Evolutionary conservation across 257 asterid genomes (phyloP).

Genomic region (Oldenlandia corymbosa): DNA sequence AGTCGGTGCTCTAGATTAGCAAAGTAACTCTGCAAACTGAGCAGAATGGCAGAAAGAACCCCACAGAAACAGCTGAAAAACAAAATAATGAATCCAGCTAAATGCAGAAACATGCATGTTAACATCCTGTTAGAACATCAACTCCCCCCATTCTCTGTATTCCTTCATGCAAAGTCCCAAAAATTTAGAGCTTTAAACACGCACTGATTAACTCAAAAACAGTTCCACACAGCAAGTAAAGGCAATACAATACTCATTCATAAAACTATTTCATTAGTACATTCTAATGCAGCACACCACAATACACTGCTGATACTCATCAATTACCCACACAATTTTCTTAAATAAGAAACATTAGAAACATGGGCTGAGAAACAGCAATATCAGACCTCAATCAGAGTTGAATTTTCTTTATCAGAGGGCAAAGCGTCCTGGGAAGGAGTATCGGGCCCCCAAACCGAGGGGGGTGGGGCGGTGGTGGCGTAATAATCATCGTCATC

Average conservation of each 20-base stretch:
- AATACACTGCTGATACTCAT: not conserved
- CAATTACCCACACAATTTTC: not conserved
- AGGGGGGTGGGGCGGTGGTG: conserved; percentile 82
- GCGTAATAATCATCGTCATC: conserved; percentile 93
- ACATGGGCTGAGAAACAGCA: not conserved
- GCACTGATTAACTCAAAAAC: too few relatives aligned
- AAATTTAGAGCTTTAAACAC: not conserved
- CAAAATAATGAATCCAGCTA: not conserved
- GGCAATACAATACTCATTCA: not conserved
- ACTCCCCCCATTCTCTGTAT: not conserved
- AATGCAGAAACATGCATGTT: not conserved
- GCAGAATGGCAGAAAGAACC: not conserved
- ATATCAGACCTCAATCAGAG: conserved; percentile 52
- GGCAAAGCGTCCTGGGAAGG: conserved; percentile 23
- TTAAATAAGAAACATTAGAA: not conserved
- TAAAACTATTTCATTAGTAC: not conserved
- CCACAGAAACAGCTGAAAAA: conserved; percentile 1
- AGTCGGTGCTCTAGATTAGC: not conserved
- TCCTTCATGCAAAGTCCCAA: not conserved
- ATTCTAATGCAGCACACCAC: not conserved
- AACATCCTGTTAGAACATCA: not conserved
- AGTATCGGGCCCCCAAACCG: conserved; percentile 52
- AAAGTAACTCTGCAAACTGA: not conserved
- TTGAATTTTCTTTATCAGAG: conserved; percentile 24
- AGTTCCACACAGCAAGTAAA: not conserved